These are phyloP conservation scores for Pestalotiopsis sp. DNA, from an alignment of 2,329 filamentous ascomycete species.

Conservation along the genomic window DNA sequence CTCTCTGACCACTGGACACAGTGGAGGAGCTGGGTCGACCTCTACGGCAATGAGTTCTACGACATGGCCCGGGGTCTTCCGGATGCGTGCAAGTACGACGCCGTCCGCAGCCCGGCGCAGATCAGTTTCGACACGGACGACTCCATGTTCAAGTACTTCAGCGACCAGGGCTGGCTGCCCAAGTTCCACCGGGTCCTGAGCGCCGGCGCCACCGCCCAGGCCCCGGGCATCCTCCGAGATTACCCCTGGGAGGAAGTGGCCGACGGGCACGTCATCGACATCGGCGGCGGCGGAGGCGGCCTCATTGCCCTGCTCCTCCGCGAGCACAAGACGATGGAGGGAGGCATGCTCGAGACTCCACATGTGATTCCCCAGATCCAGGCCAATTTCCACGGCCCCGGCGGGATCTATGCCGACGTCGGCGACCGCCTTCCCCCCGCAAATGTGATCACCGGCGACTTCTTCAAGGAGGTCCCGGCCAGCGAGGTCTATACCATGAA, in stretches of 20 bases:
- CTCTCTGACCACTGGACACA: constrained; percentile 42
- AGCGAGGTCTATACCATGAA: constrained; percentile 37
- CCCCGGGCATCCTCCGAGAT: constrained; percentile 41
- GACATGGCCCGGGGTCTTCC: constrained; percentile 44
- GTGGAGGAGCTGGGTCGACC: constrained; percentile 45
- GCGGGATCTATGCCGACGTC: constrained; percentile 36
- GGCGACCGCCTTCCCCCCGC: constrained; percentile 24
- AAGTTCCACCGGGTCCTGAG: constrained; percentile 39
- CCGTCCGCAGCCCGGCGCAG: constrained; percentile 36
- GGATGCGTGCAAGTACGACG: constrained; percentile 22
- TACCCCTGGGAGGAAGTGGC: constrained; percentile 44
- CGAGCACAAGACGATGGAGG: constrained; percentile 29
- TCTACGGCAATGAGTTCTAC: constrained; percentile 47
- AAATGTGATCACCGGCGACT: constrained; percentile 39
- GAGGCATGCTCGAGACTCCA: constrained; percentile 37
- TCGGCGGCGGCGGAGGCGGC: constrained; percentile 42
- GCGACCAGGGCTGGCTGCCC: constrained; percentile 31
- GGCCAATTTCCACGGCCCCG: constrained; percentile 25
- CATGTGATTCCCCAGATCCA: constrained; percentile 34
- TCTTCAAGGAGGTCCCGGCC: constrained; percentile 34
- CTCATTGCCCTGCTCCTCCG: constrained; percentile 38
- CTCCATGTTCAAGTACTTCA: constrained; percentile 42
- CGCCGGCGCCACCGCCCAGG: constrained; percentile 37
- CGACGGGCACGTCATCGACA: constrained; percentile 34
- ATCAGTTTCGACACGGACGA: constrained; percentile 42